phyloP scores from a whole-genome alignment of 495 filamentous ascomycete species.

The Penicillium angulare region DNA sequence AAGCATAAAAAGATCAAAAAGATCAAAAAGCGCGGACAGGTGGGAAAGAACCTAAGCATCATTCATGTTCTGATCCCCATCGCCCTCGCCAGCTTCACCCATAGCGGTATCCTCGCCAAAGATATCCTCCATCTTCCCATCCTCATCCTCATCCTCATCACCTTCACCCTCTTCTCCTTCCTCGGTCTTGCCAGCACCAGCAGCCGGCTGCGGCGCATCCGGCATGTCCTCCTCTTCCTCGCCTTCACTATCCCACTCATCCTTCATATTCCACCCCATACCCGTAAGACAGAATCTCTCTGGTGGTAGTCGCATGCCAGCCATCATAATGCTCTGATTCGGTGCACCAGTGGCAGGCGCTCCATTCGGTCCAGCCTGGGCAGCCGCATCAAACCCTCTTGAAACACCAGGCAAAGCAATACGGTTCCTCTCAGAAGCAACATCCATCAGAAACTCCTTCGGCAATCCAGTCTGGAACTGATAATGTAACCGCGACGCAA shows the following conservation, averaged over 20 bases:
- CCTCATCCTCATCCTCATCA: slow-evolving; percentile 48
- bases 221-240: slow-evolving; percentile 52
- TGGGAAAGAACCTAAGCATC: slow-evolving; percentile 32
- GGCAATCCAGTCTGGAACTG: slow-evolving; percentile 65
- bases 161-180: slow-evolving; percentile 36
- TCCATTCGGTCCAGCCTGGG: slow-evolving; percentile 8
- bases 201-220: slow-evolving; percentile 25
- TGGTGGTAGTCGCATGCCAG: slow-evolving; percentile 79
- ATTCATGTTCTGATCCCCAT: slow-evolving; percentile 49
- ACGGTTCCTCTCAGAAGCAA: slow-evolving; percentile 79
- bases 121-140: slow-evolving; percentile 60
- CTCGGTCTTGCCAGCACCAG: slow-evolving; percentile 8
- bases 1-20: slow-evolving; percentile 1
- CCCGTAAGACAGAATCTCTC: slow-evolving; percentile 92
- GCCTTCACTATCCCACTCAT: slow-evolving; percentile 69
- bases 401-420: slow-evolving; percentile 74
- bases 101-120: slow-evolving; percentile 52
- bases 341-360: slow-evolving; percentile 13
- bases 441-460: slow-evolving; percentile 84
- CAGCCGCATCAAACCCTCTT: slow-evolving; percentile 56
- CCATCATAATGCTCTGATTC: slow-evolving; percentile 41
- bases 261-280: slow-evolving; percentile 75
- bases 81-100: slow-evolving; percentile 41
- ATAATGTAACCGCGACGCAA: slow-evolving; percentile 61
- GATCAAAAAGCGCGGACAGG: not conserved